phyloP scores from a whole-genome alignment of 208 protist species.

The Phytomonas sp. region DNA sequence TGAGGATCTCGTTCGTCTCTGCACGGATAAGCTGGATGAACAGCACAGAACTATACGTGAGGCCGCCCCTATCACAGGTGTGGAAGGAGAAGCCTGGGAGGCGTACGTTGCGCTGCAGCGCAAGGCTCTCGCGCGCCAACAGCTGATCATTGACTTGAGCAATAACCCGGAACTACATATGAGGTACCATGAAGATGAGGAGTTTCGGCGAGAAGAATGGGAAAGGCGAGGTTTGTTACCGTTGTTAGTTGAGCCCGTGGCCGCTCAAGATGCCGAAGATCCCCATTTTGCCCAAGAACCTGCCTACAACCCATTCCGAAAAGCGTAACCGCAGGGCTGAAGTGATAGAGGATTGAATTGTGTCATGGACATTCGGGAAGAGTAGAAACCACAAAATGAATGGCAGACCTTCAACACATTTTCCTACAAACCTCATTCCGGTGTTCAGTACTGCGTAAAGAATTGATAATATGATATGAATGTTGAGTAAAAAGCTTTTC shows the following conservation, averaged over 20 bases:
- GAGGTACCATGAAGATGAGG: conserved; percentile 39
- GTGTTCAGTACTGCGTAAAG: background rate
- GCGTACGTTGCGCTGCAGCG: conserved; percentile 73
- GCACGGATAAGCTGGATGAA: conserved; percentile 30
- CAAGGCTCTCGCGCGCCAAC: conserved; percentile 72
- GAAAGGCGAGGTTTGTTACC: conserved; percentile 48
- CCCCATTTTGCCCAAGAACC: conserved; percentile 75
- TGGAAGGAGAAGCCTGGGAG: conserved; percentile 80
- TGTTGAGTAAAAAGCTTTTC: background rate
- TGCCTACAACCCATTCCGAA: conserved; percentile 71
- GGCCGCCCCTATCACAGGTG: conserved; percentile 61
- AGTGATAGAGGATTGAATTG: background rate
- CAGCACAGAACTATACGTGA: conserved; percentile 57
- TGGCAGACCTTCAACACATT: background rate
- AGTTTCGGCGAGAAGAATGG: conserved; percentile 45
- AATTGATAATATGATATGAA: background rate
- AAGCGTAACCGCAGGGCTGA: conserved; percentile 13
- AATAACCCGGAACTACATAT: conserved; percentile 48
- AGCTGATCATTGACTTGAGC: conserved; percentile 74
- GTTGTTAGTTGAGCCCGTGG: conserved; percentile 34
- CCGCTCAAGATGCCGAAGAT: conserved; percentile 20
- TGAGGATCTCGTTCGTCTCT: conserved; percentile 40
- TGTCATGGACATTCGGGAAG: background rate
- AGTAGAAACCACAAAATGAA: background rate
- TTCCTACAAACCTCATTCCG: background rate